Base-by-base conservation (phyloP, 2,329 filamentous ascomycete species). In the Rutstroemia sp. region DNA sequence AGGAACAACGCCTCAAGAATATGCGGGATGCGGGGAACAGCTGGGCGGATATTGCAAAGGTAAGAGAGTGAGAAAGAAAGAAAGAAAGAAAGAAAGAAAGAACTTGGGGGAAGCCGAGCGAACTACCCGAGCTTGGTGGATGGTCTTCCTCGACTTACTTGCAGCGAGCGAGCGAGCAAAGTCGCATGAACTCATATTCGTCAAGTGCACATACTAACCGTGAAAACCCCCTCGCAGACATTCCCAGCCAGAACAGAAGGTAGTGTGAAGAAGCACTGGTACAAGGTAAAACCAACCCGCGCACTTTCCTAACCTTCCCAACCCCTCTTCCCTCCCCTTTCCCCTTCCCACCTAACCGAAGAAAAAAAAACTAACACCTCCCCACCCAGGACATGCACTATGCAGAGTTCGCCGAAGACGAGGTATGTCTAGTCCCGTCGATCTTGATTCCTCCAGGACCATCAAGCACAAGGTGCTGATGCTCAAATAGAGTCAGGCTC, bases 261-360 rank as follows among this genome's bases (percentile, higher is more conserved):
- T 7, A 96, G 92, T 68, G 94, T 99, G 21, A 99, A 97, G 79
- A 99, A 97, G 75, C 94, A 99, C 72, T 99, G 94, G 92, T 97
- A 99, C 74, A 97, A 97, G 81, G 89, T 90, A 76, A 47, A 30
- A 27, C 19, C 10, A 49, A 39, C 25, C 42, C 42, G 12, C 42
- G 5, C 21, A 5, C 42, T 21, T 46, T 46, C 17, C 23, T 42
- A 10, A 10, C 34, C 19, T 19, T 19, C 19, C 19, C 19, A 30
- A n/a, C 30, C 23, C 12, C 49, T 25, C 21, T 44, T 9, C 23
- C 45, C 30, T 17, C 37, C 17, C 16, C 19, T 19, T 34, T 34
- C 30, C 12, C 12, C 10, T 34, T 12, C 4, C 10, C 30, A 3
- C 9, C 30, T 34, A 34, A 10, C 30, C 30, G 9, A 34, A 34